Conservation (phyloP, 805 yeast species). For the Metschnikowia lunata region DNA sequence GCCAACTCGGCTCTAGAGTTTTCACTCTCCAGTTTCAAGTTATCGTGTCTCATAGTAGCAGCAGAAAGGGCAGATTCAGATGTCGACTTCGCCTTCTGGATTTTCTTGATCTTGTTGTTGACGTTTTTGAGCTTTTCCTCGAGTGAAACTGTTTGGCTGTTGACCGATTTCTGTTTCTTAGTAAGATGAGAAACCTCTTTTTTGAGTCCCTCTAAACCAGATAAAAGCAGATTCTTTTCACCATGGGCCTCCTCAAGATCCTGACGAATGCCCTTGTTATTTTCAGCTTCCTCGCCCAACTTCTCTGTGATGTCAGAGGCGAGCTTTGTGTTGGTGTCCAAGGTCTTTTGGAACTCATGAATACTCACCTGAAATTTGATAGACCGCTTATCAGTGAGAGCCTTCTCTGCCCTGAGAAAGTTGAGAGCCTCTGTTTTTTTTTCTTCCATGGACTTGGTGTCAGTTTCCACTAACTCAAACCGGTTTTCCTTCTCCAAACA, state of each 20-base stretch:
- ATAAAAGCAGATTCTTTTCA: conserved; percentile 19
- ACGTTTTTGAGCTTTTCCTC: conserved; percentile 76
- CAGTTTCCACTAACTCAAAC: conserved; percentile 74
- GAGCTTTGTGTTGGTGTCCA: conserved; percentile 36
- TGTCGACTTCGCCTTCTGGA: conserved; percentile 48
- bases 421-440: conserved; percentile 66
- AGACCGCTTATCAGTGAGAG: conserved; percentile 49
- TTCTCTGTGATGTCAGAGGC: conserved; percentile 39
- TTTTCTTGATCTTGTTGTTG: conserved; percentile 52
- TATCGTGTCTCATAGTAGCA: conserved; percentile 43
- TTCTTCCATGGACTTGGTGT: conserved; percentile 59
- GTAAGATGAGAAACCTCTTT: conserved; percentile 18
- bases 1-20: conserved; percentile 43
- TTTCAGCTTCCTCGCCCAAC: conserved; percentile 40
- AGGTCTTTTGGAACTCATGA: conserved; percentile 33
- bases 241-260: conserved; percentile 31
- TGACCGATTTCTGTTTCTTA: conserved; percentile 30
- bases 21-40: conserved; percentile 41
- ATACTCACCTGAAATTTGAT: conserved; percentile 52
- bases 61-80: conserved; percentile 44
- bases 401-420: conserved; percentile 62
- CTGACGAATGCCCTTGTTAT: conserved; percentile 33
- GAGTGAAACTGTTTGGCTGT: conserved; percentile 56
- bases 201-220: conserved; percentile 15
- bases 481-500: conserved; percentile 79